These are phyloP conservation scores for Nigrospora osmanthi DNA, from an alignment of 2,329 filamentous ascomycete species.

Conservation along the genomic window DNA sequence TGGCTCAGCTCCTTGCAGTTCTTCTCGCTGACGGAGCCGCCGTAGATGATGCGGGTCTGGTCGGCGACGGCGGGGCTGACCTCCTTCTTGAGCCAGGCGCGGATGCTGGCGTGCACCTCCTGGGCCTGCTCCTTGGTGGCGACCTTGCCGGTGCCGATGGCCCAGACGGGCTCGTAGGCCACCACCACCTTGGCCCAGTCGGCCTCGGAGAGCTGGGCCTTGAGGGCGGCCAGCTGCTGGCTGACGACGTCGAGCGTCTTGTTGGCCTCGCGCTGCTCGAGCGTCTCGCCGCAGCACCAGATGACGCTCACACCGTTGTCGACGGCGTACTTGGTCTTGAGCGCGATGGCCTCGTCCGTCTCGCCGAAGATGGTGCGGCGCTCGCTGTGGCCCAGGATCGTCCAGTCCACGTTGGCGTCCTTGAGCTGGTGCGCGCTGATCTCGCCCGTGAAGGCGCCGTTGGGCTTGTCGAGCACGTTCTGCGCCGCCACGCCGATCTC, in stretches of 20 bases:
- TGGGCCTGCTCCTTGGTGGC: slow-evolving; percentile 84
- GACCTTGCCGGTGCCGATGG: slow-evolving; percentile 87
- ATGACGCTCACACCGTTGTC: slow-evolving; percentile 86
- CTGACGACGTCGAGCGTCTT: slow-evolving; percentile 84
- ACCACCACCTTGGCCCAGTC: slow-evolving; percentile 95
- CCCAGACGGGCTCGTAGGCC: slow-evolving; percentile 99
- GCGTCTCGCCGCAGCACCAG: slow-evolving; percentile 93
- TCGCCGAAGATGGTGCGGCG: slow-evolving; percentile 85
- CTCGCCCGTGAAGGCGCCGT: slow-evolving; percentile 95
- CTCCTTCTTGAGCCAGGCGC: slow-evolving; percentile 75
- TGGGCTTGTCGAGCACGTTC: slow-evolving; percentile 96
- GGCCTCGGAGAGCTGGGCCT: slow-evolving; percentile 51
- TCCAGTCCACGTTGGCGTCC: slow-evolving; percentile 83
- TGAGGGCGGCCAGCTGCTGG: slow-evolving; percentile 75
- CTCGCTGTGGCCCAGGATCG: slow-evolving; percentile 91
- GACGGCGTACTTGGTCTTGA: slow-evolving; percentile 89
- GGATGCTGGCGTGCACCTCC: slow-evolving; percentile 88
- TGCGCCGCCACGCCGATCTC: slow-evolving; percentile 84
- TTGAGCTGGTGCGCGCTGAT: slow-evolving; percentile 87
- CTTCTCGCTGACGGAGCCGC: slow-evolving; percentile 95
- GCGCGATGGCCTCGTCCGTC: slow-evolving; percentile 75
- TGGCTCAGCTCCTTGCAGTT: slow-evolving; percentile 91
- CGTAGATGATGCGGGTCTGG: slow-evolving; percentile 90
- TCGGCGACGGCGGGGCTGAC: slow-evolving; percentile 71
- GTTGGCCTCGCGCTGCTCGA: slow-evolving; percentile 81